Conservation (phyloP, 257 asterid species). For the Petunia axillaris region DNA sequence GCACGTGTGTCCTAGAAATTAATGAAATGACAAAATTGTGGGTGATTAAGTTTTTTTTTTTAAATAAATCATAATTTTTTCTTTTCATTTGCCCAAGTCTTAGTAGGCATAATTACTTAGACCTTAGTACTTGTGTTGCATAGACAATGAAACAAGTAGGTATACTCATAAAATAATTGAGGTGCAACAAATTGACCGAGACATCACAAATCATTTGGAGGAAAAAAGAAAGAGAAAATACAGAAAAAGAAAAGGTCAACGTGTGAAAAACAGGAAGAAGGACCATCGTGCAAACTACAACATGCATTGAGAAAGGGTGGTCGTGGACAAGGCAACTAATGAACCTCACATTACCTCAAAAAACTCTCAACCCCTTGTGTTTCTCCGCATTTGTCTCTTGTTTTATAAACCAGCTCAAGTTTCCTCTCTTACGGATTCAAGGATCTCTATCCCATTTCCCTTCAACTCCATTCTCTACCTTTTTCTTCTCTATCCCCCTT, state of each 20-base stretch:
- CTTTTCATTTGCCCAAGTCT: no score
- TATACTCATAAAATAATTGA: no score
- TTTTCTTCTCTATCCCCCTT: slow-evolving; percentile 24
- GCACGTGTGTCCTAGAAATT: no score
- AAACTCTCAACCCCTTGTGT: slow-evolving; percentile 48
- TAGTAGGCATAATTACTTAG: no score
- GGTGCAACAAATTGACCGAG: no score
- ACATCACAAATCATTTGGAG: no score
- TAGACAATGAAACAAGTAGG: no score
- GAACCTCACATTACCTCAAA: slow-evolving; percentile 30
- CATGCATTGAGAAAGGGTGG: slow-evolving; percentile 35
- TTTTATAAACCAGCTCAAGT: slow-evolving; percentile 35
- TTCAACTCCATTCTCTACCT: slow-evolving; percentile 20
- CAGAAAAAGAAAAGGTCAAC: neutral
- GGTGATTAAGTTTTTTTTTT: no score
- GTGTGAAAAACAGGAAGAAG: neutral
- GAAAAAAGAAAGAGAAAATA: neutral
- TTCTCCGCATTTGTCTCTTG: slow-evolving; percentile 50
- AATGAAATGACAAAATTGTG: no score
- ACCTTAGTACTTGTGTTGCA: no score
- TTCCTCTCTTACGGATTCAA: slow-evolving; percentile 34
- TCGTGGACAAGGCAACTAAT: slow-evolving; percentile 36
- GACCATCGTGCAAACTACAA: slow-evolving; percentile 14
- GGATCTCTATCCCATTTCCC: slow-evolving; percentile 42
- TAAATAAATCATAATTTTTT: no score